Conservation (phyloP, 768 basidiomycete species). For the Boletus pseudopeckii region DNA sequence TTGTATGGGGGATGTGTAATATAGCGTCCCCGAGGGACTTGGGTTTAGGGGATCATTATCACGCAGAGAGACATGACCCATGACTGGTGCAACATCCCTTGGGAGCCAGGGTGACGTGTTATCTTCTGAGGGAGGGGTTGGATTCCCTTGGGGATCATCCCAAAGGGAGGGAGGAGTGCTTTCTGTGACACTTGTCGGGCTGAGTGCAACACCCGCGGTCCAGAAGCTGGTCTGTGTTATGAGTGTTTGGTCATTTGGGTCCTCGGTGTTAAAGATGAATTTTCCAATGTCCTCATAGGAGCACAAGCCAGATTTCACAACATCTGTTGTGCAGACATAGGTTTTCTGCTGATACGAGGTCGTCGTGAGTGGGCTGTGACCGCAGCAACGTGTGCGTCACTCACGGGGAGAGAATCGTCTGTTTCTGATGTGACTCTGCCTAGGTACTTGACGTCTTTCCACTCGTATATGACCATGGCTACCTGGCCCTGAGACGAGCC, state of each 20-base stretch:
- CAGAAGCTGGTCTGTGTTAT: conserved; percentile 81
- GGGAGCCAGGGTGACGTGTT: conserved; percentile 50
- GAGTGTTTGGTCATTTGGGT: conserved; percentile 55
- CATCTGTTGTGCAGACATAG: conserved; percentile 88
- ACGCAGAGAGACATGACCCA: conserved; percentile 11
- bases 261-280: conserved; percentile 69
- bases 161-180: conserved; percentile 41
- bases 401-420: conserved; percentile 63
- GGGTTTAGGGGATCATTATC: conserved; percentile 39
- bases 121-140: conserved; percentile 47
- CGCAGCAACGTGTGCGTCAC: conserved; percentile 25
- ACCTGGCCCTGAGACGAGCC: conserved; percentile 76
- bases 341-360: conserved; percentile 64
- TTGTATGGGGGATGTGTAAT: conserved; percentile 70
- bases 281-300: conserved; percentile 66
- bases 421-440: conserved; percentile 61
- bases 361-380: conserved; percentile 15
- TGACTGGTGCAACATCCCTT: conserved; percentile 14
- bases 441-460: conserved; percentile 81
- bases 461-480: conserved; percentile 95
- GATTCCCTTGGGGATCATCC: conserved; percentile 60
- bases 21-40: conserved; percentile 47
- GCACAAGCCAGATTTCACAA: conserved; percentile 72
- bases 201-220: conserved; percentile 74
- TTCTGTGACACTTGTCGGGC: conserved; percentile 26